Base-by-base conservation (phyloP, 139 green algal species). In the Pycnococcus provasolii region DNA sequence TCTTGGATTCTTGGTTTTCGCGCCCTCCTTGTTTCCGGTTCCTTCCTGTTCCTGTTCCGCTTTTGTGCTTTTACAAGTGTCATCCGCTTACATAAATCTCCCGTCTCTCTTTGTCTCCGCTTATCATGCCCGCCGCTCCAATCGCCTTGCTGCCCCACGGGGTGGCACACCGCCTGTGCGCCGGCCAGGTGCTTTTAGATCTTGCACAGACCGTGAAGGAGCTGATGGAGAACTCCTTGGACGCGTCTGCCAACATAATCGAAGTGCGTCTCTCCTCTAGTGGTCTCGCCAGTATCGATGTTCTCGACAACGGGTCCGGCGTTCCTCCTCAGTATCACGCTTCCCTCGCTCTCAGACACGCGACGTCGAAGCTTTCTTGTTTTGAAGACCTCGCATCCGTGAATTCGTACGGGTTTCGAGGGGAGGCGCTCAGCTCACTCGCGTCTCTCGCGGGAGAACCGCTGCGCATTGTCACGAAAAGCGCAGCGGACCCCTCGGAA, bases 181-280 rank as follows among this genome's bases (percentile, higher is more conserved):
- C 26, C 26, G 26, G 26, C 26, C 90, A 96, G 62, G 92, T 98
- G 7, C 87, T 98, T 26, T 58, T 95, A 2, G 89, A 95, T 67
- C 68, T 96, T 26, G 77, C 85, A 5, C 88, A 82, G 1, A 66
- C 70, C 3, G 67, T 73, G 15, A 84, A 84, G 61, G 92, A 99
- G 77, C 81, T 99, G 3, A 75, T 99, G 11, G 92, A 99, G 59
- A 99, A 99, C 67, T 82, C 85, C 11, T 62, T 99, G 37, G 92
- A 99, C 66, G 92, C 92, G 1, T 88, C 89, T 0, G 91, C 93
- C 1, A 94, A 83, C 0, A 88, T 73, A 53, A 78, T 98, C 3
- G 92, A 98, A 81, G 85, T 93, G 47, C 45, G 68, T 6, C 64
- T 97, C 1, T 89, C 84, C 46, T 91, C 97, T 60, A 86, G 89